Evolutionary conservation across 805 yeast genomes (phyloP), one percentile per base, ranked within the genome.

Genomic region (Kodamaea sagamina): DNA sequence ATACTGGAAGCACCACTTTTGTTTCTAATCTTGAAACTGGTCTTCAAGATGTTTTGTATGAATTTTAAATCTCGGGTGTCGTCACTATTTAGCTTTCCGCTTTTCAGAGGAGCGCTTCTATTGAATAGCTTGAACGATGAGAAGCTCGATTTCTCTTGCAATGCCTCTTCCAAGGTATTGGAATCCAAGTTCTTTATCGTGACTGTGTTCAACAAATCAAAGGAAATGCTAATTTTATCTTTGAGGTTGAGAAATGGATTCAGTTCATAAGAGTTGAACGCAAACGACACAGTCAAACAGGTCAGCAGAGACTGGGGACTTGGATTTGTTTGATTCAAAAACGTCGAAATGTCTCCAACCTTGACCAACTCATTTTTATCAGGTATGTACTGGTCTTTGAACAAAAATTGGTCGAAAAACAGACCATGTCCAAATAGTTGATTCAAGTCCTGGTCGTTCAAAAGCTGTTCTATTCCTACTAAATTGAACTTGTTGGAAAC

Each of bases 271-370:
- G 69, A 57, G 40, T 61, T 61, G 48, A 53, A 71, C n/a, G 55
- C 56, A 39, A 65, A 67, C 0, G 71, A 58, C 12, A 68, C 26
- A 1, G 75, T 67, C 52, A 71, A 50, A 41, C 73, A 68, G 0
- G 70, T 59, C 11, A 42, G 18, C 3, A 47, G 21, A 9, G 27
- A 13, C 8, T 22, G 6, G 13, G 19, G 13, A 19, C 7, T 32
- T 12, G 6, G 11, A 26, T 6, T 29, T 41, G 29, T 28, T 10
- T n/a, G 34, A 3, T 13, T 32, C 35, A 29, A 11, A 8, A 29
- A 29, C 17, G 34, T 4, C 12, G 38, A 18, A 24, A 48, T 39
- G 24, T 55, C 62, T 6, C 54, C 53, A 1, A 49, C 55, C 13
- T 40, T 36, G 10, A 41, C 39, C 42, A 43, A 41, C 11, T 50